A percentile compares a stretch with the other conserved stretches of the same genome.
phyloP scores from a whole-genome alignment of 345 rosid species.

The Brassica carinata region DNA sequence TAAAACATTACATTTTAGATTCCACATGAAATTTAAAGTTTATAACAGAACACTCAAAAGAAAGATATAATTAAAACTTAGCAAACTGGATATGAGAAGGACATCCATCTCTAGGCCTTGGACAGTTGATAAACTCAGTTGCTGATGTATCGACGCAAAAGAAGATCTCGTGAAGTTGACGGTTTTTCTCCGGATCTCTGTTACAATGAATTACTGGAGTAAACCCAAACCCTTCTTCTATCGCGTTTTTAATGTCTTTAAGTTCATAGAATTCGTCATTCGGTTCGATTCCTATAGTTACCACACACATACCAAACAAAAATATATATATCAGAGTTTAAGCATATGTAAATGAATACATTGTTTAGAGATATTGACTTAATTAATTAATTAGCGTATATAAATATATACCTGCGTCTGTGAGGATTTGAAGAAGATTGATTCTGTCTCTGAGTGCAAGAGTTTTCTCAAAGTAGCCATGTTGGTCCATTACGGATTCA shows the following conservation, averaged over 20 bases:
- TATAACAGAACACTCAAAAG: neutral
- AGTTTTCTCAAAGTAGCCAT: constrained; percentile 61
- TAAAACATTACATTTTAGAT: neutral
- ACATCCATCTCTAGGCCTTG: constrained; percentile 51
- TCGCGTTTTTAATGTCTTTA: constrained; percentile 47
- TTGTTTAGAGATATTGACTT: neutral
- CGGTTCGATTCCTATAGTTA: constrained; percentile 58
- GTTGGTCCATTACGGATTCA: constrained; percentile 68
- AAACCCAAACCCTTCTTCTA: constrained; percentile 50
- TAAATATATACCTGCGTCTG: constrained; percentile 42
- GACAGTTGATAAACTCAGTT: constrained; percentile 65
- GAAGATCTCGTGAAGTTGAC: constrained; percentile 60
- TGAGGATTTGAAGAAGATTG: constrained; percentile 61
- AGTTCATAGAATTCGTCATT: constrained; percentile 58
- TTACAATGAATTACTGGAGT: constrained; percentile 69
- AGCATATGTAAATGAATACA: neutral
- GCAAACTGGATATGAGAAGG: constrained; percentile 58
- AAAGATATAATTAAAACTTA: constrained; percentile 45
- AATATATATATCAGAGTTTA: neutral
- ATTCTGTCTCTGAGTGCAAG: constrained; percentile 54
- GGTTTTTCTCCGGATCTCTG: constrained; percentile 46
- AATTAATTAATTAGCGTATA: neutral
- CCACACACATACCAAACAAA: neutral
- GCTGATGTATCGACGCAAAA: constrained; percentile 75
- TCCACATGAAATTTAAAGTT: neutral